phyloP scores from a whole-genome alignment of 2,329 filamentous ascomycete species.

The Aspergillus alliaceus region DNA sequence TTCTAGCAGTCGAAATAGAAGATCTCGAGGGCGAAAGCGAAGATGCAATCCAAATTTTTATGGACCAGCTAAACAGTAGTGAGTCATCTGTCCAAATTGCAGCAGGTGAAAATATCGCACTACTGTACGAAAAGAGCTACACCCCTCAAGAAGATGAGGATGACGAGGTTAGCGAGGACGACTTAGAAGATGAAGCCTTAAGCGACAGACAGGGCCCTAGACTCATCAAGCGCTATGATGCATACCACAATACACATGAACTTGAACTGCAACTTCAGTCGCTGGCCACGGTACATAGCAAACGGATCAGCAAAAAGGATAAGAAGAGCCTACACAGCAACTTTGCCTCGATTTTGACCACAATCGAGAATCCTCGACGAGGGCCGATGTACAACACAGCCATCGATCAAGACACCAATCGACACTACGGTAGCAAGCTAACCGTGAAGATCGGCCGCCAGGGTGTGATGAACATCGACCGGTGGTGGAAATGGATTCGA shows the following conservation, averaged over 20 bases:
- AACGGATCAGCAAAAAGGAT: constrained; percentile 65
- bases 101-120: constrained; percentile 76
- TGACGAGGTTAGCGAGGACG: constrained; percentile 47
- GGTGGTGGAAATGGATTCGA: constrained; percentile 72
- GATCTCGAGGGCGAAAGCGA: constrained; percentile 72
- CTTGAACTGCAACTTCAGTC: constrained; percentile 59
- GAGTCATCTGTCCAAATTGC: constrained; percentile 73
- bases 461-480: constrained; percentile 64
- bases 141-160: constrained; percentile 60
- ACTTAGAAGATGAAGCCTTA: constrained; percentile 42
- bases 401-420: constrained; percentile 60
- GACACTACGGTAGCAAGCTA: constrained; percentile 62
- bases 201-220: constrained; percentile 42
- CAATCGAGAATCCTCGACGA: constrained; percentile 64
- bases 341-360: constrained; percentile 66
- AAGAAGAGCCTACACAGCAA: constrained; percentile 65
- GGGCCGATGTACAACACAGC: constrained; percentile 68
- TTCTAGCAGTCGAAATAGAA: constrained; percentile 74
- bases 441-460: constrained; percentile 58
- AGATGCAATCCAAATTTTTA: constrained; percentile 73
- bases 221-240: constrained; percentile 64
- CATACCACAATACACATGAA: constrained; percentile 64
- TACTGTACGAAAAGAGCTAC: constrained; percentile 75
- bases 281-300: constrained; percentile 61
- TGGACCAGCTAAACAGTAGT: constrained; percentile 78